Base-by-base conservation (phyloP, 2,329 filamentous ascomycete species). In the Chaetomiaceae sp. region DNA sequence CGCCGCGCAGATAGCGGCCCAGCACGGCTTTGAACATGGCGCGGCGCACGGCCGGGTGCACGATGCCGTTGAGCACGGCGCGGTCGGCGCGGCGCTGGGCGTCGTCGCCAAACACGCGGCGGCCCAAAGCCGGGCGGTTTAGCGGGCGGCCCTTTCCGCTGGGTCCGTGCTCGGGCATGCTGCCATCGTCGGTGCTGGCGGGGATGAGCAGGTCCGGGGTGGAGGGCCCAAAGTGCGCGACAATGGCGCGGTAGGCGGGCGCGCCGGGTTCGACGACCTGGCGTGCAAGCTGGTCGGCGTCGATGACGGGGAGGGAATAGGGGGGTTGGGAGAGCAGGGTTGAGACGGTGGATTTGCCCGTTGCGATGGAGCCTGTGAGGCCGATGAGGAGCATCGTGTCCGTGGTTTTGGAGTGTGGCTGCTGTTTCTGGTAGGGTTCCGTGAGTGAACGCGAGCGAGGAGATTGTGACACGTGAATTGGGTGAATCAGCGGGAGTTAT, bases 321-420 rank as follows among this genome's bases (percentile, higher is more conserved):
- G 91, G 93, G 5, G 86, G 73, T 4, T 79, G 75, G 41, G 85
- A 81, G 59, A 98, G 86, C 57, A 95, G 77, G 32, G 77, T 74
- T 22, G 93, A 95, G 45, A 96, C 89, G 56, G 91, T 98, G 37
- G 91, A 95, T 78, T 98, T 98, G 65, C 93, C 93, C 6, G 93
- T 98, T 50, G 93, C 93, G 63, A 98, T 97, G 51, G 90, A 95
- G 64, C 93, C 93, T 8, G 93, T 98, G 20, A 98, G 81, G 47
- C 93, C 93, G 59, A 98, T 89, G 60, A 98, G 82, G 39, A 97
- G 79, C 93, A 97, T 97, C n/a, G 56, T 55, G 42, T n/a, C n/a
- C n/a, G n/a, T n/a, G n/a, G n/a, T n/a, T n/a, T n/a, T n/a, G n/a
- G n/a, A 8, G 10, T 30, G 24, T 19, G 14, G 10, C 29, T 24